Conservation (phyloP, 208 protist genomes). For the Strigomonas galati region DNA sequence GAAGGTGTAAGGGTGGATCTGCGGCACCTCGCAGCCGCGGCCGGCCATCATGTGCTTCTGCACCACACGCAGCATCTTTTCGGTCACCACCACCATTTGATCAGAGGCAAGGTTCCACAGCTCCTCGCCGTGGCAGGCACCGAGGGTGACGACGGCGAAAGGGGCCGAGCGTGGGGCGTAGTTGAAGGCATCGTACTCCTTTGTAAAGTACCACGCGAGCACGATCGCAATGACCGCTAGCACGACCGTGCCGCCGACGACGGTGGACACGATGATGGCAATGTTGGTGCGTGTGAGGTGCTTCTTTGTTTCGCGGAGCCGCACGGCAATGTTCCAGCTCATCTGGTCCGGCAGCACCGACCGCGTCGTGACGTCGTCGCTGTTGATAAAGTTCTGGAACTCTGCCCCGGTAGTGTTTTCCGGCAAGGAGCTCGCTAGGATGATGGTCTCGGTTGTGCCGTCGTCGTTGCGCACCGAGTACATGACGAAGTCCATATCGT, state of each 20-base stretch:
- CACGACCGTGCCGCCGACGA: slow-evolving; percentile 23
- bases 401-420: slow-evolving; percentile 1
- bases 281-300: slow-evolving; percentile 17
- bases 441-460: background rate
- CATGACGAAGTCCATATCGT: slow-evolving; percentile 50
- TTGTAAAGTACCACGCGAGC: slow-evolving; percentile 23
- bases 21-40: slow-evolving; percentile 57
- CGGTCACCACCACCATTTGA: slow-evolving; percentile 50
- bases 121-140: slow-evolving; percentile 51
- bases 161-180: slow-evolving; percentile 70
- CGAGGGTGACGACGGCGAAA: slow-evolving; percentile 71
- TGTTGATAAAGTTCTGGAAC: slow-evolving; percentile 1
- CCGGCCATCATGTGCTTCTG: slow-evolving; percentile 29
- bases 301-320: slow-evolving; percentile 11
- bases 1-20: slow-evolving; percentile 70
- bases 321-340: slow-evolving; percentile 24
- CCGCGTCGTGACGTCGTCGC: background rate
- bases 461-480: slow-evolving; percentile 18
- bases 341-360: background rate
- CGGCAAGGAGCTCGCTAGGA: slow-evolving; percentile 11
- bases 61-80: slow-evolving; percentile 39
- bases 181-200: slow-evolving; percentile 43
- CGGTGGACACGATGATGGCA: slow-evolving; percentile 29
- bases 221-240: slow-evolving; percentile 22
- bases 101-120: slow-evolving; percentile 66